Evolutionary conservation across 176 grass and related monocot genomes (phyloP).

Genomic region (Zizania latifolia): DNA sequence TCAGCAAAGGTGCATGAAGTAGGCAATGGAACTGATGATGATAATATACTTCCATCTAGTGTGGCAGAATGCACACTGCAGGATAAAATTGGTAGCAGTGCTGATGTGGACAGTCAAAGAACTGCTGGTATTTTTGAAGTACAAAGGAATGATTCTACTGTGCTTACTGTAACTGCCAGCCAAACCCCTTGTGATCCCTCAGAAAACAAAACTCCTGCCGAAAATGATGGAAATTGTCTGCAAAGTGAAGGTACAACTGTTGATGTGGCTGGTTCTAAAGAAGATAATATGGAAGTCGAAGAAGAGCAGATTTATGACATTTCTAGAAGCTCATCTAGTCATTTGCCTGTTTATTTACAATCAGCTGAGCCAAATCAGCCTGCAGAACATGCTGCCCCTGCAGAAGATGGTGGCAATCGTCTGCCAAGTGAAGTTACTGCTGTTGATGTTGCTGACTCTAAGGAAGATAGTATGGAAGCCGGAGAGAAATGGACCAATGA

Average conservation of each 20-base stretch:
- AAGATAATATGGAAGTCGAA: background rate
- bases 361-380: no score
- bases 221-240: no score
- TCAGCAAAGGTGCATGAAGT: background rate
- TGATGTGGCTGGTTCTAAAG: no score
- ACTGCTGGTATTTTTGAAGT: background rate
- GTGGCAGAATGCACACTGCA: background rate
- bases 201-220: background rate
- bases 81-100: slow-evolving; percentile 17
- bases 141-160: background rate
- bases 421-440: background rate
- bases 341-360: no score
- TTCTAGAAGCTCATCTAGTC: no score
- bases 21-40: slow-evolving; percentile 1
- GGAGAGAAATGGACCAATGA: background rate
- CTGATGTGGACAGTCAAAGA: background rate
- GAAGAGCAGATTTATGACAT: background rate
- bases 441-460: background rate
- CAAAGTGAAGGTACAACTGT: no score
- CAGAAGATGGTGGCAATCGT: background rate
- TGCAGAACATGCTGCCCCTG: background rate
- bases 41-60: slow-evolving; percentile 15
- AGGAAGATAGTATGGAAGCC: background rate
- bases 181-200: slow-evolving; percentile 5
- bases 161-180: background rate